Evolutionary conservation across 805 yeast genomes (phyloP).

Genomic region (Ogataea chonburiensis): DNA sequence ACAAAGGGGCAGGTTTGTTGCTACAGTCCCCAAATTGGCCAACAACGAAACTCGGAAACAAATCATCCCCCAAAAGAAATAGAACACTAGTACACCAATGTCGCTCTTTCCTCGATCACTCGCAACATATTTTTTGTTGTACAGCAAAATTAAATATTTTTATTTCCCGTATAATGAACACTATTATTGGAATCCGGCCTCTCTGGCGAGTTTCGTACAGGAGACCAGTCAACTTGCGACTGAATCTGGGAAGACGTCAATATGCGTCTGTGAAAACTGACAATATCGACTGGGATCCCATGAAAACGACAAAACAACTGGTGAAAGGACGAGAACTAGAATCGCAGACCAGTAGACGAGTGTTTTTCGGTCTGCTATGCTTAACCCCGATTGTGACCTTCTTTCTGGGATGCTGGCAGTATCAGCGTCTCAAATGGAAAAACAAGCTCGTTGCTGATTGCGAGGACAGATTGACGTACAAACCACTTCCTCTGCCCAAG

Average conservation of each 20-base stretch:
- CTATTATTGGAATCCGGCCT: conserved; percentile 6
- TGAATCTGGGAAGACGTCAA: neutral
- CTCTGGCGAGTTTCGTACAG: neutral
- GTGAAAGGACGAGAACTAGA: conserved; percentile 30
- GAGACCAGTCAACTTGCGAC: neutral
- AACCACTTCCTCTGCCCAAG: conserved; percentile 71
- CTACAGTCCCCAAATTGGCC: too few relatives aligned
- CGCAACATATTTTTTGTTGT: conserved; percentile 6
- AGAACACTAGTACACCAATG: too few relatives aligned
- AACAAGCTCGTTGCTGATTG: conserved; percentile 74
- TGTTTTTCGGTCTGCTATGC: conserved; percentile 41
- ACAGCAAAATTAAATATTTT: conserved; percentile 4
- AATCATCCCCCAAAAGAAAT: too few relatives aligned
- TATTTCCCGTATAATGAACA: conserved; percentile 1
- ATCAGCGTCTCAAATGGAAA: conserved; percentile 83
- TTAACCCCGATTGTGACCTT: conserved; percentile 88
- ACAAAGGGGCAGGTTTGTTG: too few relatives aligned
- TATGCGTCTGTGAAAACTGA: conserved; percentile 55
- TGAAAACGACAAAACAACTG: conserved; percentile 48
- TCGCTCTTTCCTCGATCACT: neutral
- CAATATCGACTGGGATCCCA: conserved; percentile 82
- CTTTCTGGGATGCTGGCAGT: conserved; percentile 92
- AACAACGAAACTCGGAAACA: too few relatives aligned
- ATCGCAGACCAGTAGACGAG: conserved; percentile 24
- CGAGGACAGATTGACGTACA: conserved; percentile 75